Evolutionary conservation across 1,139 yeast species (phyloP).

Genomic region (Taphrina wiesneri): DNA sequence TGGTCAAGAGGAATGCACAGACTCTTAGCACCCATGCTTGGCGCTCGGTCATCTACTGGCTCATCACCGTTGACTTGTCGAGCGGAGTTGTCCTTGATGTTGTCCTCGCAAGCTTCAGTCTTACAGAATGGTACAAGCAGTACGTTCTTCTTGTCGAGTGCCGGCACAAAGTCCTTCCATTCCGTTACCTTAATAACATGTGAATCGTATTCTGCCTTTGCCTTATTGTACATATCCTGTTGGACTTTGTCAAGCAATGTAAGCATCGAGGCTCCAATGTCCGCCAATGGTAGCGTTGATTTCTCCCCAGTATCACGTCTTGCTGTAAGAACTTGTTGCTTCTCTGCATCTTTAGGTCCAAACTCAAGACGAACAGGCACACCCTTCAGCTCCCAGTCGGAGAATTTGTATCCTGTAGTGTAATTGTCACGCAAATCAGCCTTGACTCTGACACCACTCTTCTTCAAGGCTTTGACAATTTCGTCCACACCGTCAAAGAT

Average conservation of each 20-base stretch:
- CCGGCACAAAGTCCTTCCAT: slow-evolving; percentile 91
- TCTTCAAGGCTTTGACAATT: slow-evolving; percentile 60
- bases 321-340: slow-evolving; percentile 78
- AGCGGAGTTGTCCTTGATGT: slow-evolving; percentile 90
- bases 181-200: slow-evolving; percentile 79
- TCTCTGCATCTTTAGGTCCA: slow-evolving; percentile 92
- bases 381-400: slow-evolving; percentile 95
- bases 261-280: slow-evolving; percentile 68
- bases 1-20: slow-evolving; percentile 95
- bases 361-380: slow-evolving; percentile 88
- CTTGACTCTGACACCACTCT: slow-evolving; percentile 63
- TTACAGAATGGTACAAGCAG: slow-evolving; percentile 98
- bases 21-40: slow-evolving; percentile 99
- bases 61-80: slow-evolving; percentile 76
- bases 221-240: slow-evolving; percentile 67
- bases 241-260: slow-evolving; percentile 80
- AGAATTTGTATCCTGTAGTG: slow-evolving; percentile 98
- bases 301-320: slow-evolving; percentile 90
- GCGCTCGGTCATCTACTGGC: slow-evolving; percentile 92
- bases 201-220: slow-evolving; percentile 76
- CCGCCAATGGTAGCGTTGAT: slow-evolving; percentile 62
- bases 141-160: slow-evolving; percentile 86
- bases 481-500: slow-evolving; percentile 69
- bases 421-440: slow-evolving; percentile 92
- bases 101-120: slow-evolving; percentile 88